These are phyloP conservation scores for Monosporascus sp. DNA, from an alignment of 2,329 filamentous ascomycete species.

Conservation along the genomic window DNA sequence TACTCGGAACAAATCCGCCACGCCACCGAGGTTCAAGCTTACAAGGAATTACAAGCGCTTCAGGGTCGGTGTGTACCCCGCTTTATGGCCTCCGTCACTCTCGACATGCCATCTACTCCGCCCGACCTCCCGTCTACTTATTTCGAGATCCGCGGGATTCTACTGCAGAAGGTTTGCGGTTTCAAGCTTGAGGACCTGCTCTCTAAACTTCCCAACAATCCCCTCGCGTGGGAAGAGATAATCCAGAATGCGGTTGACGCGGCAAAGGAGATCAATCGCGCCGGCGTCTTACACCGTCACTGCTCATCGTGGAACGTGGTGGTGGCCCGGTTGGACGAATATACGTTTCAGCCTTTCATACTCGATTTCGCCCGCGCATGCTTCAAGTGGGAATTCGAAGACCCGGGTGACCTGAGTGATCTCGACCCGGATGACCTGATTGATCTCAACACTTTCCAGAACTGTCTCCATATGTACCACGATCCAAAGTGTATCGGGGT, in stretches of 20 bases:
- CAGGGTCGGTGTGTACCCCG: slow-evolving; percentile 1
- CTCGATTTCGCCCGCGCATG: background rate
- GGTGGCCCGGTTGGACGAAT: background rate
- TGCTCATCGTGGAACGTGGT: background rate
- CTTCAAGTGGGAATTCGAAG: background rate
- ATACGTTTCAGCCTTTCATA: background rate
- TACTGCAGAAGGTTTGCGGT: background rate
- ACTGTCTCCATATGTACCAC: no score
- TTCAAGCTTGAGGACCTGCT: background rate
- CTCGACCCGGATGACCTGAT: no score
- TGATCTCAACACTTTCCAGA: no score
- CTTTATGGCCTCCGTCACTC: background rate
- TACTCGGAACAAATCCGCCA: background rate
- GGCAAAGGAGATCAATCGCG: background rate
- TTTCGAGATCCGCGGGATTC: background rate
- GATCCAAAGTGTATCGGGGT: background rate
- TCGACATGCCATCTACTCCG: background rate
- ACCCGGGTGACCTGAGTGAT: background rate
- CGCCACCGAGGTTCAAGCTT: background rate
- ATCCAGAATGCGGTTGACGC: background rate
- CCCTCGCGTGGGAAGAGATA: background rate
- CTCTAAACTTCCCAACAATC: background rate
- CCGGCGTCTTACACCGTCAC: background rate
- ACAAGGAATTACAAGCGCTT: background rate
- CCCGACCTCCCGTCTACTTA: background rate